Conservation (phyloP, 441 rosid species). For the Populus tomentosa region DNA sequence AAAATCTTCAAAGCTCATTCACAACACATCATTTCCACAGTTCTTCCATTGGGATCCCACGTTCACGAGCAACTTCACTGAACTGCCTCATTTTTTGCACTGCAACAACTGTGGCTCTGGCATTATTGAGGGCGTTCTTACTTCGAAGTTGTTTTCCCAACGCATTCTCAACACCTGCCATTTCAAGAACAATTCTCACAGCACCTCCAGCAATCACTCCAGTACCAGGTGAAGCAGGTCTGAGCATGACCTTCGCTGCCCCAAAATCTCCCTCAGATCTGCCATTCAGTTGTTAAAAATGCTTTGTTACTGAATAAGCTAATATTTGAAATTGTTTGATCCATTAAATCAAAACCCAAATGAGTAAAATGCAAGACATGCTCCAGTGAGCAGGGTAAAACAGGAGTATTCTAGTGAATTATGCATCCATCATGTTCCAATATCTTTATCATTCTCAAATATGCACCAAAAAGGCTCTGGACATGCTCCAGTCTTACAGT, state of each 20-base stretch:
- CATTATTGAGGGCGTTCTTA: constrained; percentile 85
- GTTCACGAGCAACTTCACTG: constrained; percentile 73
- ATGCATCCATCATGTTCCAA: neutral
- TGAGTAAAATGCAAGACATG: neutral
- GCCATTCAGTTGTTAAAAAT: constrained; percentile 20
- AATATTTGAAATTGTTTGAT: neutral
- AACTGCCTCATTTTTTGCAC: constrained; percentile 81
- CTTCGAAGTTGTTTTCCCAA: constrained; percentile 82
- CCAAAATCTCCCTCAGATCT: constrained; percentile 86
- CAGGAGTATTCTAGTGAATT: neutral
- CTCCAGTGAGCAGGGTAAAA: neutral
- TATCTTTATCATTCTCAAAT: neutral
- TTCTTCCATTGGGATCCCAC: constrained; percentile 96
- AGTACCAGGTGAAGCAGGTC: constrained; percentile 95
- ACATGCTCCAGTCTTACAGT: neutral
- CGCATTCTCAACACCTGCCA: constrained; percentile 95
- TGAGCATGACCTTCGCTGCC: constrained; percentile 94
- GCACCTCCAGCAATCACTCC: constrained; percentile 98
- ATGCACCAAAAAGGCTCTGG: neutral
- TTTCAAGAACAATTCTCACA: constrained; percentile 83
- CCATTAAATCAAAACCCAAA: neutral
- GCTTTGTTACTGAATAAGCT: neutral
- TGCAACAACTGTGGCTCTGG: constrained; percentile 85
- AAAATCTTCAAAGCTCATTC: neutral
- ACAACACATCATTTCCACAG: constrained; percentile 59